Evolutionary conservation across 441 rosid species (phyloP).

Genomic region (Raphanus hybrid): DNA sequence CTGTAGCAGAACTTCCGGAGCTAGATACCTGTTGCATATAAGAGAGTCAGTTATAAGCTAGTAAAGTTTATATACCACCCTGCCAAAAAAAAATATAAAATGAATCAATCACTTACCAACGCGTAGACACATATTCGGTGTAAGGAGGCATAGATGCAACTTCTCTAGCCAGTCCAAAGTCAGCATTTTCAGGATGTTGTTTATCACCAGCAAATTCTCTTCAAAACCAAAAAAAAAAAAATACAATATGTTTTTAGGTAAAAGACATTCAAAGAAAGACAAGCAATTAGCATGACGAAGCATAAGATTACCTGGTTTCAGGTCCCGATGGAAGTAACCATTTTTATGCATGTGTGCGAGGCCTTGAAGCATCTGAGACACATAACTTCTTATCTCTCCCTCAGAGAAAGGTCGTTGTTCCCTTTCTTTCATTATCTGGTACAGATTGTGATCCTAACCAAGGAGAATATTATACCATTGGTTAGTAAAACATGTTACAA

Average conservation of each 20-base stretch:
- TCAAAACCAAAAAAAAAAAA: conserved; percentile 11
- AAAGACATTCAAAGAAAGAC: neutral
- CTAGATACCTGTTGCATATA: conserved; percentile 59
- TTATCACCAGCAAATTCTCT: conserved; percentile 78
- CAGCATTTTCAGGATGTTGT: conserved; percentile 68
- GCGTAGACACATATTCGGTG: conserved; percentile 82
- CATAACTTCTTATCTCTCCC: conserved; percentile 58
- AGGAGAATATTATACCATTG: neutral
- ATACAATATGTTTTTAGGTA: neutral
- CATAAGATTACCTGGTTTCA: conserved; percentile 59
- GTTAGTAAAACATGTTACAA: neutral
- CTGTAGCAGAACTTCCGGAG: conserved; percentile 75
- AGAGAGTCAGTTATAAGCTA: conserved; percentile 29
- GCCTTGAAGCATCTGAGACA: conserved; percentile 73
- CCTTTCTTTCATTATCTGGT: conserved; percentile 65
- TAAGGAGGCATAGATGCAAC: conserved; percentile 75
- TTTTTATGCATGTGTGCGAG: conserved; percentile 72
- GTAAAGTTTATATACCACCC: neutral
- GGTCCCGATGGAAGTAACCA: conserved; percentile 72
- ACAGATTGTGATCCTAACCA: conserved; percentile 66
- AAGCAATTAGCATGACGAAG: neutral
- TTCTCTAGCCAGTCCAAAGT: conserved; percentile 82
- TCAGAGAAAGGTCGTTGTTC: conserved; percentile 55
- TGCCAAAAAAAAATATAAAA: neutral
- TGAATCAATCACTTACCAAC: conserved; percentile 54